Evolutionary conservation across 441 rosid species (phyloP), one percentile per base, ranked within the genome.

Genomic region (Daphne laureola): DNA sequence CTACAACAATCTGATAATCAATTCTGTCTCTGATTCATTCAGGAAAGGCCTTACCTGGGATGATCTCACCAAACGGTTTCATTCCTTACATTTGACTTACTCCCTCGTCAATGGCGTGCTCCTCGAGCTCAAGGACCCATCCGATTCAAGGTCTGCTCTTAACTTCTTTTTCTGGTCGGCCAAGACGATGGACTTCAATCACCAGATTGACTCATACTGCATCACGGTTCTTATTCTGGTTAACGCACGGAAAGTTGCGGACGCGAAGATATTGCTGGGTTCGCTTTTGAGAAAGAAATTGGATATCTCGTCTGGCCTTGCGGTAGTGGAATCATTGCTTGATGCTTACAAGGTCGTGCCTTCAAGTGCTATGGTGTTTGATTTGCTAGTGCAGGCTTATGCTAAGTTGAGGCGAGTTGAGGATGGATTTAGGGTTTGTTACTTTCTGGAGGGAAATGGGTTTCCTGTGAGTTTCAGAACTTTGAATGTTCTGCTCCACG

Each of bases 151-250:
- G 72, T 62, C 60, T 16, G 97, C 90, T 21, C 50, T 89, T 13
- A 74, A 74, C 49, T 89, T 89, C 71, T 86, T 89, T 73, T 81
- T 86, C 57, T 89, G 92, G 93, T 78, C 90, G 1, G 73, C 92
- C 9, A 74, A 67, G 45, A 57, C 61, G 3, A 70, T 68, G 21
- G 67, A 65, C 14, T 67, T 59, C 61, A 72, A 63, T 15, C 97
- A 83, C 23, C 80, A 59, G 17, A 55, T 73, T 46, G 65, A 66
- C 7, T 67, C 89, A 5, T 87, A 87, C 58, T 73, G 87, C 61
- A 36, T 82, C 42, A 71, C 73, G 18, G 63, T 90, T 66, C 83
- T 78, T 53, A 72, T 87, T 38, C 66, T 84, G 54, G 86, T 82
- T 27, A 71, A 59, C 59, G 81, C 84, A 49, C 75, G 68, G 35